Evolutionary conservation across 345 rosid genomes (phyloP).

Genomic region (Ceriops decandra): DNA sequence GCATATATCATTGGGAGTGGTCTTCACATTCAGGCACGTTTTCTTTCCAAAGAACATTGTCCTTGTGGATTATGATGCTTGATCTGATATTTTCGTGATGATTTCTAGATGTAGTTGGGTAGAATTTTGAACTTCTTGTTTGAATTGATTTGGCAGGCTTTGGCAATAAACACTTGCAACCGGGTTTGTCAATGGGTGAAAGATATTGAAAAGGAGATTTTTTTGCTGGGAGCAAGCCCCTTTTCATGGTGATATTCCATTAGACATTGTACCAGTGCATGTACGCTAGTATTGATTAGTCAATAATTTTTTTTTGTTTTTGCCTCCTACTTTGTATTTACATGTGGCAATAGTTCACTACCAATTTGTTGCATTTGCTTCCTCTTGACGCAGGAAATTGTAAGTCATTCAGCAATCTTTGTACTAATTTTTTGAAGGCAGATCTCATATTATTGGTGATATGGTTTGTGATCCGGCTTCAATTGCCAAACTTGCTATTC

Average conservation of each 20-base stretch:
- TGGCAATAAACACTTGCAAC: constrained; percentile 91
- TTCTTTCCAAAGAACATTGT: no score
- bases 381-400: not conserved
- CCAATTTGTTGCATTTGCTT: constrained; percentile 3
- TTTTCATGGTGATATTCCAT: constrained; percentile 74
- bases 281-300: constrained; percentile 32
- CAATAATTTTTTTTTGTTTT: constrained; percentile 8
- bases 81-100: not conserved
- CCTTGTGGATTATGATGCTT: not conserved
- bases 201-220: constrained; percentile 91
- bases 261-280: constrained; percentile 19
- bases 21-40: no score
- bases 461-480: no score
- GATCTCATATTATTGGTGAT: no score
- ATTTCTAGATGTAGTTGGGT: not conserved
- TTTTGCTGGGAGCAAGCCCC: constrained; percentile 95
- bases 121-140: not conserved
- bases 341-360: constrained; percentile 4
- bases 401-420: no score
- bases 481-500: no score
- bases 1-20: not conserved
- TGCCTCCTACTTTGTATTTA: not conserved
- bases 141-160: constrained; percentile 43
- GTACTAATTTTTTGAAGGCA: no score
- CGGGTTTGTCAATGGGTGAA: constrained; percentile 90